Evolutionary conservation across 2,329 filamentous ascomycete genomes (phyloP), one percentile per base, ranked within the genome.

Genomic region (Fusarium clavum): DNA sequence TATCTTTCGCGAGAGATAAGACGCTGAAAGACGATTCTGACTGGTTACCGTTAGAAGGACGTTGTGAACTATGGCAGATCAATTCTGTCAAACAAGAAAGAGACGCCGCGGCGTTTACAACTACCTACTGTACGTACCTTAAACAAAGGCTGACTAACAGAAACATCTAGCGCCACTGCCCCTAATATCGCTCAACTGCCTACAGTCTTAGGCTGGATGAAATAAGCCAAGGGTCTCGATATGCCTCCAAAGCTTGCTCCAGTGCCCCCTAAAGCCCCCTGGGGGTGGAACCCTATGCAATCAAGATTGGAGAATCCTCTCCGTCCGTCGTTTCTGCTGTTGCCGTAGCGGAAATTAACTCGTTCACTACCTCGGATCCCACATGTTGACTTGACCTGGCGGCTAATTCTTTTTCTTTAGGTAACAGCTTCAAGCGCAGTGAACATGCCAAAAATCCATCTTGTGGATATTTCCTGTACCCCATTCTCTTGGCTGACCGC

Each of bases 401-500:
- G 52, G 59, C 63, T 69, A 61, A 61, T 55, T 34, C 27, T 61
- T 53, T 47, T 22, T 22, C 34, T 18, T 38, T 34, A 38, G 38
- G 30, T 44, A 18, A 44, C 24, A 22, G 14, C 49, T 62, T 16
- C 18, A 18, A 18, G 13, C 20, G 9, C 12, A 30, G 24, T 24
- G n/a, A 63, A 32, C 6, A 20, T 44, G 38, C 38, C 30, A 20
- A 24, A 24, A 64, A 20, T 6, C 49, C n/a, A 53, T 53, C n/a
- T 34, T 61, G 61, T 70, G 61, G 61, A 32, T 54, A 54, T 69
- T n/a, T 45, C 22, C 41, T 43, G 41, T 57, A 57, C 49, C 48
- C 45, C 52, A 27, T 55, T 40, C 13, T 58, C 58, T 70, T 70
- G 45, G 40, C 61, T 49, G 43, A 46, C 32, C 20, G 46, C 44